phyloP scores from a whole-genome alignment of 2,329 filamentous ascomycete species.

The Curvularia hawaiiensis region DNA sequence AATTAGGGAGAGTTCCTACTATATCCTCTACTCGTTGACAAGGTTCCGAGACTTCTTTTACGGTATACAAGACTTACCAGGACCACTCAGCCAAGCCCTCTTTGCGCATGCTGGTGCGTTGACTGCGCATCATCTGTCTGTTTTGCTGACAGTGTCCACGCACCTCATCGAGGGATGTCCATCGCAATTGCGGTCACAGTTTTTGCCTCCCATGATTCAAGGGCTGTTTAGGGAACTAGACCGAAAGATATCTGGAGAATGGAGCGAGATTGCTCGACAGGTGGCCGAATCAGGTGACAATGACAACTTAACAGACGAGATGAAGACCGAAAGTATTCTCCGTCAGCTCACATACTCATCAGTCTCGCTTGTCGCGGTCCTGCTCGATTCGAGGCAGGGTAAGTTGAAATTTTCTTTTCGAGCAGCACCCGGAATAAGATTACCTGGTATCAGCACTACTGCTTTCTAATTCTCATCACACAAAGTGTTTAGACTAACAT shows the following conservation, averaged over 20 bases:
- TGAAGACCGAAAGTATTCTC: slow-evolving; percentile 96
- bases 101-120: slow-evolving; percentile 82
- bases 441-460: neutral
- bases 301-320: slow-evolving; percentile 83
- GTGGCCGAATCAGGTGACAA: slow-evolving; percentile 71
- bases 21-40: slow-evolving; percentile 92
- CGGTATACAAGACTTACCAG: slow-evolving; percentile 81
- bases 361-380: slow-evolving; percentile 87
- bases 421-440: neutral
- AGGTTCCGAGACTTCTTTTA: slow-evolving; percentile 88
- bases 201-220: slow-evolving; percentile 82
- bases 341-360: slow-evolving; percentile 91
- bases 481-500: neutral
- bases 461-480: neutral
- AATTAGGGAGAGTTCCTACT: slow-evolving; percentile 91
- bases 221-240: slow-evolving; percentile 87
- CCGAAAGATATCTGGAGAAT: slow-evolving; percentile 83
- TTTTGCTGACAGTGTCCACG: slow-evolving; percentile 86
- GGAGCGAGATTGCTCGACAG: slow-evolving; percentile 70
- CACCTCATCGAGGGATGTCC: slow-evolving; percentile 94
- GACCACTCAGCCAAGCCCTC: slow-evolving; percentile 80
- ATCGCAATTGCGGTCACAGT: slow-evolving; percentile 73
- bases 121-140: slow-evolving; percentile 90
- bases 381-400: slow-evolving; percentile 71
- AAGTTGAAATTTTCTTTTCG: slow-evolving; percentile 8